These are phyloP conservation scores for Houttuynia cordata DNA, from an alignment of 164 flowering plant species.

Conservation along the genomic window DNA sequence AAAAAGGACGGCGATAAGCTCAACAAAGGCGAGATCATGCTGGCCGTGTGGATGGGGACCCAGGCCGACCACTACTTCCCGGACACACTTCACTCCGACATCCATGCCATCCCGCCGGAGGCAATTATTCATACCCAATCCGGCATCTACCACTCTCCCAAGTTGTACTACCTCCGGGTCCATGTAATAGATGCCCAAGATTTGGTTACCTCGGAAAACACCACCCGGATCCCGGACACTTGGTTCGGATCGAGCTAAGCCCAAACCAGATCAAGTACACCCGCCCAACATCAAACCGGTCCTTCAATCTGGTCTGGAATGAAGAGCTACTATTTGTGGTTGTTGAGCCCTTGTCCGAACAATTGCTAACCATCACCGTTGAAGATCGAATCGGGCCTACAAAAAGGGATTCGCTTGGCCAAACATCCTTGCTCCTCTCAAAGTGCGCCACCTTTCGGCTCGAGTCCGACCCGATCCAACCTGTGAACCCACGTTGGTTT, in stretches of 20 bases:
- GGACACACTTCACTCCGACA: constrained; percentile 79
- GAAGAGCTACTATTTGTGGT: constrained; percentile 82
- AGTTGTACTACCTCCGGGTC: constrained; percentile 61
- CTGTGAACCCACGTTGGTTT: constrained; percentile 47
- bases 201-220: constrained; percentile 35
- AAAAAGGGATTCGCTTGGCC: constrained; percentile 44
- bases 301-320: constrained; percentile 45
- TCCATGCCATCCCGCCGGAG: constrained; percentile 33
- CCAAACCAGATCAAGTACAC: constrained; percentile 34
- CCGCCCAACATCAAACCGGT: constrained; percentile 10
- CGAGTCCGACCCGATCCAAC: constrained; percentile 31
- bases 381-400: constrained; percentile 45
- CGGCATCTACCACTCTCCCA: constrained; percentile 80
- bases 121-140: constrained; percentile 47
- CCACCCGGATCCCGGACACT: constrained; percentile 19
- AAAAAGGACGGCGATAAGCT: constrained; percentile 49
- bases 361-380: constrained; percentile 31
- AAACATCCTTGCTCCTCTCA: constrained; percentile 24
- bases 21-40: constrained; percentile 62
- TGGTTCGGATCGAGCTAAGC: constrained; percentile 48
- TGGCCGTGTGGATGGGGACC: constrained; percentile 92
- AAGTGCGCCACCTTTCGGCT: constrained; percentile 20
- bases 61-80: constrained; percentile 87
- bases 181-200: constrained; percentile 74
- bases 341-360: constrained; percentile 61